Conservation (phyloP, 2,329 filamentous ascomycete genomes). For the Ophiostoma himal-ulmi region DNA sequence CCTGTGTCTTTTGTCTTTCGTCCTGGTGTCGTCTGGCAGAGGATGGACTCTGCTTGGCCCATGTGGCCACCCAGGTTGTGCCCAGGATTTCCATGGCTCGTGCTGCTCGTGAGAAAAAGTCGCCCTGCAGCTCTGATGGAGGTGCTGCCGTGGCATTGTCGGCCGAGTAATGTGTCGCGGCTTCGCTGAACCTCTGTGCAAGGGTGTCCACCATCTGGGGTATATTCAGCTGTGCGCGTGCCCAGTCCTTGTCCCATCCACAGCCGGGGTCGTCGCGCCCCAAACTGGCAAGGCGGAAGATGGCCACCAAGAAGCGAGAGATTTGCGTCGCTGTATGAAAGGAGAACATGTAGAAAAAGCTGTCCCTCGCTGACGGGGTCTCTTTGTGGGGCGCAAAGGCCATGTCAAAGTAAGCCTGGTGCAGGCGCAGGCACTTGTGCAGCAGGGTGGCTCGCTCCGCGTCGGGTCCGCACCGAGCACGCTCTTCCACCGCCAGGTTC, state of each 20-base stretch:
- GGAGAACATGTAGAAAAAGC: slow-evolving; percentile 19
- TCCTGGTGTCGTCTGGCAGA: neutral
- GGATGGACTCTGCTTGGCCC: neutral
- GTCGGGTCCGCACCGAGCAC: slow-evolving; percentile 12
- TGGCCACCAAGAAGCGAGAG: slow-evolving; percentile 14
- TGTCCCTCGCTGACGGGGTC: neutral
- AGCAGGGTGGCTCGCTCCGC: slow-evolving; percentile 9
- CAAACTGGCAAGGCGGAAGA: slow-evolving; percentile 18
- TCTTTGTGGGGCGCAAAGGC: neutral
- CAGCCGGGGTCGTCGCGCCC: slow-evolving; percentile 14
- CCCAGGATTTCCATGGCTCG: neutral
- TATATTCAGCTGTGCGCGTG: slow-evolving; percentile 16
- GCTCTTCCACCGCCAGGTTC: neutral
- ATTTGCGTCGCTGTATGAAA: slow-evolving; percentile 19
- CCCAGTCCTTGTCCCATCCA: slow-evolving; percentile 20
- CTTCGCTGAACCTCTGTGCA: neutral
- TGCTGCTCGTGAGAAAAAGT: neutral
- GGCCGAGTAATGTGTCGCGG: neutral
- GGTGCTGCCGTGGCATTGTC: neutral
- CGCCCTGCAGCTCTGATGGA: neutral
- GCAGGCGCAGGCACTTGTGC: slow-evolving; percentile 15
- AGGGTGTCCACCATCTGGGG: slow-evolving; percentile 3
- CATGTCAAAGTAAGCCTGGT: slow-evolving; percentile 15
- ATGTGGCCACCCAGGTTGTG: neutral
- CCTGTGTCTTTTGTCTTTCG: neutral